Evolutionary conservation across 2,329 filamentous ascomycete genomes (phyloP).

Genomic region (Botrytis galanthina): DNA sequence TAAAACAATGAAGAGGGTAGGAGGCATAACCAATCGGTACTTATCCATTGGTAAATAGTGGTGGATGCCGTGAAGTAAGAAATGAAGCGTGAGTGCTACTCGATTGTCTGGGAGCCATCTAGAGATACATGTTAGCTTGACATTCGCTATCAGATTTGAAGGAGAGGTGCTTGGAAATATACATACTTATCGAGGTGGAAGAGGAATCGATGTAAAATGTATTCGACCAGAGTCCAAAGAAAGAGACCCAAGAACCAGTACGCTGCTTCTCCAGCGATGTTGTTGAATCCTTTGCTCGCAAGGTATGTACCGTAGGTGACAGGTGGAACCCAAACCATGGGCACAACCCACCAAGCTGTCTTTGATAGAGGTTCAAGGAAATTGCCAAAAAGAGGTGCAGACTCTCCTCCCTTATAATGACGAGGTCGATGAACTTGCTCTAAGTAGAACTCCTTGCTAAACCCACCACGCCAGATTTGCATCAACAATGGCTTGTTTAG

Average conservation of each 20-base stretch:
- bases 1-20: slow-evolving; percentile 77
- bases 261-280: slow-evolving; percentile 46
- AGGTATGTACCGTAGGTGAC: slow-evolving; percentile 70
- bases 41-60: slow-evolving; percentile 99
- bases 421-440: slow-evolving; percentile 93
- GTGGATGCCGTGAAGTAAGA: slow-evolving; percentile 93
- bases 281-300: slow-evolving; percentile 60
- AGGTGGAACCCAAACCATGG: slow-evolving; percentile 78
- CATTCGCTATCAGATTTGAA: not conserved
- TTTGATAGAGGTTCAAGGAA: slow-evolving; percentile 96
- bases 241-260: slow-evolving; percentile 71
- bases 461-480: slow-evolving; percentile 85
- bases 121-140: slow-evolving; percentile 33
- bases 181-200: slow-evolving; percentile 92
- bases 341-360: slow-evolving; percentile 92
- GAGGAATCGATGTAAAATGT: slow-evolving; percentile 80
- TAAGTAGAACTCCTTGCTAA: slow-evolving; percentile 93
- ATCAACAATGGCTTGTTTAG: slow-evolving; percentile 78
- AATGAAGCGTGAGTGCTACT: slow-evolving; percentile 81
- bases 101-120: slow-evolving; percentile 90
- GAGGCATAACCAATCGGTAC: slow-evolving; percentile 95
- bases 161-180: not conserved
- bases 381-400: slow-evolving; percentile 93
- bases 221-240: slow-evolving; percentile 90
- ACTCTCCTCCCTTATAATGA: slow-evolving; percentile 91